These are phyloP conservation scores for Botrytis squamosa DNA, from an alignment of 2,329 filamentous ascomycete genomes.

Conservation along the genomic window DNA sequence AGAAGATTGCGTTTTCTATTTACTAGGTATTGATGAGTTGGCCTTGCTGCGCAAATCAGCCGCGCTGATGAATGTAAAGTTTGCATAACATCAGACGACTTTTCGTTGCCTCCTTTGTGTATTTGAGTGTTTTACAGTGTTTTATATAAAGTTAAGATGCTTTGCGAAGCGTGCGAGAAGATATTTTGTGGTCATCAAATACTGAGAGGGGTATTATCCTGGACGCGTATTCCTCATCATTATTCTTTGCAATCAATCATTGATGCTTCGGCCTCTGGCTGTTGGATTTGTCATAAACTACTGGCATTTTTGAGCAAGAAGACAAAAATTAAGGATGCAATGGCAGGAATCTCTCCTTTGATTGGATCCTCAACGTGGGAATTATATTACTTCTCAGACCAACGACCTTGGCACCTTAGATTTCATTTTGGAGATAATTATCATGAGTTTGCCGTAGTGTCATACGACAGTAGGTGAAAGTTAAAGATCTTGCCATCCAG, in stretches of 20 bases:
- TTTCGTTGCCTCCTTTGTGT: neutral
- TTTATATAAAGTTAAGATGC: neutral
- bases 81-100: neutral
- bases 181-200: neutral
- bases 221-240: neutral
- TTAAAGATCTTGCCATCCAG: neutral
- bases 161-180: neutral
- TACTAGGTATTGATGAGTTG: neutral
- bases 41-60: neutral
- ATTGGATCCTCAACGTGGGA: fast-evolving
- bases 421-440: fast-evolving
- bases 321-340: too few relatives aligned
- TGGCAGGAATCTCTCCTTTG: neutral
- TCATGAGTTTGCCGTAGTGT: fast-evolving
- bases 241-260: neutral
- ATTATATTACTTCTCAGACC: fast-evolving
- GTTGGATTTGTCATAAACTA: neutral
- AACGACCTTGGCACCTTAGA: fast-evolving
- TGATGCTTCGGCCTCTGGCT: neutral
- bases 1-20: neutral
- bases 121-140: neutral
- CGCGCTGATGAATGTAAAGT: neutral
- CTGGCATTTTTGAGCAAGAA: neutral
- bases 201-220: fast-evolving
- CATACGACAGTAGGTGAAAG: neutral